Percentiles rank a stretch among this genome's conserved stretches.
Conservation (phyloP, 106 monocot genomes). For the Dioscorea alata region DNA sequence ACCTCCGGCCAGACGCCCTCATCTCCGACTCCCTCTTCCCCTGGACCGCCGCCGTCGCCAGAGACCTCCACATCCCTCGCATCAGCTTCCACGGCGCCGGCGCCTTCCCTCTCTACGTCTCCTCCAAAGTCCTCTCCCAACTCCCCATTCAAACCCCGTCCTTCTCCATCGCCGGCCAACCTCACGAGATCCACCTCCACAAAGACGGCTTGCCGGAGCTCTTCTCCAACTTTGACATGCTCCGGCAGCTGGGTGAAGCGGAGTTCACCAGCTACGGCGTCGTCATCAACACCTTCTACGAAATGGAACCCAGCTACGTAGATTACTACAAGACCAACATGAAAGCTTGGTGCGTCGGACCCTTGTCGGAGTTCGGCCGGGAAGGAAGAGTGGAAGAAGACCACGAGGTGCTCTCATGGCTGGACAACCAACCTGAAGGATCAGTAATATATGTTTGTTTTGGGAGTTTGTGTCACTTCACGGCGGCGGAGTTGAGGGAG, state of each 20-base stretch:
- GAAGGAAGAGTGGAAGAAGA: not conserved
- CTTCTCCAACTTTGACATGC: not conserved
- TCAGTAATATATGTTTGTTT: constrained; percentile 36
- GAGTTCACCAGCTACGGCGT: constrained; percentile 2
- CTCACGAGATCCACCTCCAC: constrained; percentile 1
- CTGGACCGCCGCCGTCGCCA: constrained; percentile 16
- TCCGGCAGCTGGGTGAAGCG: not conserved
- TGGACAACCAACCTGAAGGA: constrained; percentile 1
- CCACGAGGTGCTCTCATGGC: constrained; percentile 4
- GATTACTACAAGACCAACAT: not conserved
- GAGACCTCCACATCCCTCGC: constrained; percentile 12
- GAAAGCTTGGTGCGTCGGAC: constrained; percentile 5
- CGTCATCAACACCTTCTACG: constrained; percentile 10
- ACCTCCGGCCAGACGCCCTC: constrained; percentile 9
- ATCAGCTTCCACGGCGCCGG: constrained; percentile 17
- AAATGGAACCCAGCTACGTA: constrained; percentile 12
- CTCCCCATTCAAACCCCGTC: not conserved
- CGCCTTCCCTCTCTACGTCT: constrained; percentile 15
- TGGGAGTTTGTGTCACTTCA: constrained; percentile 23
- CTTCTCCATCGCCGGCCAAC: constrained; percentile 1
- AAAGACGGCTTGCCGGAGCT: constrained; percentile 10
- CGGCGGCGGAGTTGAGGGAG: constrained; percentile 17
- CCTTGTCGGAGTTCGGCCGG: not conserved
- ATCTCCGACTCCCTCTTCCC: constrained; percentile 18
- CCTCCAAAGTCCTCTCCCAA: not conserved